Percentiles rank a stretch among this genome's conserved stretches.
These are phyloP conservation scores for Hyaloscypha bicolor DNA, from an alignment of 495 filamentous ascomycete genomes.

Conservation along the genomic window DNA sequence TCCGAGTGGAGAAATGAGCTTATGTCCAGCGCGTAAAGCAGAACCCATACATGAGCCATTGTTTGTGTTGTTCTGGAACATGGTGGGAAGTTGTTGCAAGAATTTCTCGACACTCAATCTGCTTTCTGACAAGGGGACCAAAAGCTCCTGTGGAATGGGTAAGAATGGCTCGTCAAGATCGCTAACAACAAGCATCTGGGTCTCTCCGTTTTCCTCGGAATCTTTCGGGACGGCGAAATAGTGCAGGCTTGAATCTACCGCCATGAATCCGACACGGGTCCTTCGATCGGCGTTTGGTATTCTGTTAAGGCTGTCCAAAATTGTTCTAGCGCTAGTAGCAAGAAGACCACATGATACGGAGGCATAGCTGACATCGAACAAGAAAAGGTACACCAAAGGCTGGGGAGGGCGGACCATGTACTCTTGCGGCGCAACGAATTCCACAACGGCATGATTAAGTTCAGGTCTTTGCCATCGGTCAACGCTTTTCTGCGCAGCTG, in stretches of 20 bases:
- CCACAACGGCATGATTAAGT: constrained; percentile 90
- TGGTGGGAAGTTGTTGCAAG: constrained; percentile 86
- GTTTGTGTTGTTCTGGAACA: constrained; percentile 95
- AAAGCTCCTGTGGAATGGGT: constrained; percentile 87
- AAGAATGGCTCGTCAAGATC: constrained; percentile 98
- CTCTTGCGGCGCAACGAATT: constrained; percentile 97
- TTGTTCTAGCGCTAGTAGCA: constrained; percentile 90
- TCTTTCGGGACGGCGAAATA: constrained; percentile 95
- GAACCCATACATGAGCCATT: constrained; percentile 88
- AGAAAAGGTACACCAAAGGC: constrained; percentile 95
- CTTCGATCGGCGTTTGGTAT: constrained; percentile 96
- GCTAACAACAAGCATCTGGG: constrained; percentile 91
- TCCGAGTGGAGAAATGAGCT: constrained; percentile 88
- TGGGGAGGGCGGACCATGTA: constrained; percentile 99
- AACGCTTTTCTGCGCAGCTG: constrained; percentile 81
- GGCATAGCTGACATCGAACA: constrained; percentile 94
- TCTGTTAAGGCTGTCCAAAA: constrained; percentile 91
- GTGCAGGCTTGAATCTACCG: constrained; percentile 91
- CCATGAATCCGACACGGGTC: constrained; percentile 92
- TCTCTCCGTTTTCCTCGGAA: constrained; percentile 76
- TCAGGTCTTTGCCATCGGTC: constrained; percentile 90
- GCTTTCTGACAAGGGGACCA: constrained; percentile 88
- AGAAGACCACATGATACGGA: constrained; percentile 91
- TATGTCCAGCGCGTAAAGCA: constrained; percentile 89
- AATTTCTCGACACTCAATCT: constrained; percentile 88